phyloP scores from a whole-genome alignment of 805 yeast genomes.

The Metschnikowia kofuensis region DNA sequence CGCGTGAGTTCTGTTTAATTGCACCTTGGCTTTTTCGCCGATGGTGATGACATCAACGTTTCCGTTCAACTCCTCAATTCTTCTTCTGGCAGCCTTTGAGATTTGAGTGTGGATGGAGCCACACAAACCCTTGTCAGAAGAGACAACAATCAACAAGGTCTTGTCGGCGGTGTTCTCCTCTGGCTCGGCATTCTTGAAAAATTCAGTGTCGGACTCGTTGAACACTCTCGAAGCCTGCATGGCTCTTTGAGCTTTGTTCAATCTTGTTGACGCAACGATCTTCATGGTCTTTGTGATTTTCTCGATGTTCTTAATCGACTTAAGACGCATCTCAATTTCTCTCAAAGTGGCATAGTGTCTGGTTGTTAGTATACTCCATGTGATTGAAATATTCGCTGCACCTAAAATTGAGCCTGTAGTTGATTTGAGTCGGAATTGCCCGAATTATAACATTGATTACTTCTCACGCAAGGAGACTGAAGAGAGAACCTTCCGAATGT shows the following conservation, averaged over 20 bases:
- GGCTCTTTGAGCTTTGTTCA: constrained; percentile 92
- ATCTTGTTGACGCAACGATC: constrained; percentile 97
- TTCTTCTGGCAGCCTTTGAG: constrained; percentile 80
- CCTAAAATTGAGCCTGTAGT: neutral
- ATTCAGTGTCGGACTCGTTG: constrained; percentile 74
- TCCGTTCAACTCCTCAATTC: constrained; percentile 58
- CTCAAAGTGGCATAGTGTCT: constrained; percentile 98
- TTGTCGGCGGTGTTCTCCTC: constrained; percentile 54
- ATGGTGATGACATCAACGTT: constrained; percentile 76
- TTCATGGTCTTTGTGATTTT: constrained; percentile 99
- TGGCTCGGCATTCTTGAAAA: constrained; percentile 80
- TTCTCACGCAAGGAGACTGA: too few relatives aligned
- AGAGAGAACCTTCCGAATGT: too few relatives aligned
- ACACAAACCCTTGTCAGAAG: constrained; percentile 95
- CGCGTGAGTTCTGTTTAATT: constrained; percentile 79
- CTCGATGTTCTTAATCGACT: constrained; percentile 97
- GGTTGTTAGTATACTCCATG: constrained; percentile 23
- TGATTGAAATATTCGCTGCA: too few relatives aligned
- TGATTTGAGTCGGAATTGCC: neutral
- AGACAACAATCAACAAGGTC: constrained; percentile 76
- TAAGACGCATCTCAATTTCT: constrained; percentile 97
- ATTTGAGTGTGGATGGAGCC: constrained; percentile 97
- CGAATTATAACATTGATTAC: too few relatives aligned
- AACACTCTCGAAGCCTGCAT: constrained; percentile 85
- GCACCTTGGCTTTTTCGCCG: constrained; percentile 93